Percentiles rank a stretch among this genome's conserved stretches.
Evolutionary conservation across 1,284 basidiomycete genomes (phyloP).

Genomic region (Omphalotus olearius): DNA sequence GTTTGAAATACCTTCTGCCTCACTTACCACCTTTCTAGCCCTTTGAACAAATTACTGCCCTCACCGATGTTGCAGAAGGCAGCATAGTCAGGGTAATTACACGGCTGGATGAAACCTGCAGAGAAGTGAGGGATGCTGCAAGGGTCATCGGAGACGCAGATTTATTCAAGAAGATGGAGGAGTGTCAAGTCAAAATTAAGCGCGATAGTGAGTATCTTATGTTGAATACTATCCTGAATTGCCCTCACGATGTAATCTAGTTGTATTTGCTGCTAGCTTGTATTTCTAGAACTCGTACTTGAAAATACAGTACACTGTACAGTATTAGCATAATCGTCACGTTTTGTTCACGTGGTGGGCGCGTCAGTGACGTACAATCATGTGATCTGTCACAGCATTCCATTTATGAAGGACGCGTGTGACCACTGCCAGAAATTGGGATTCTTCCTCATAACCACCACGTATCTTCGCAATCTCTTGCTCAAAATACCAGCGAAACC

Average conservation of each 20-base stretch:
- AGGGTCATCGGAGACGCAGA: constrained; percentile 96
- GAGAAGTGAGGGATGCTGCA: constrained; percentile 96
- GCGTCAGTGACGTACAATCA: too few relatives aligned
- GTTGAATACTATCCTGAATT: neutral
- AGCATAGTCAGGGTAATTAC: constrained; percentile 97
- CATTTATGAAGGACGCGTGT: too few relatives aligned
- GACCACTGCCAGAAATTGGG: too few relatives aligned
- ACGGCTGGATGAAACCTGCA: constrained; percentile 93
- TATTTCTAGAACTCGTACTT: constrained; percentile 57
- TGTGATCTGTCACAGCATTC: too few relatives aligned
- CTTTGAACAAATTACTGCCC: constrained; percentile 88
- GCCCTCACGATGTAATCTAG: constrained; percentile 31
- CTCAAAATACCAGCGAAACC: constrained; percentile 4
- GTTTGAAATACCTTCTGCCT: neutral
- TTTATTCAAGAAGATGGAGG: constrained; percentile 97
- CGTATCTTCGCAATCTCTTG: constrained; percentile 1
- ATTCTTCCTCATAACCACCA: neutral
- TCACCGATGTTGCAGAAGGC: constrained; percentile 96
- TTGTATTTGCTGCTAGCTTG: constrained; percentile 83
- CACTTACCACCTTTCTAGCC: constrained; percentile 49
- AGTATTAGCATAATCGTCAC: too few relatives aligned
- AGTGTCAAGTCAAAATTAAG: constrained; percentile 89
- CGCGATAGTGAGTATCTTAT: constrained; percentile 74
- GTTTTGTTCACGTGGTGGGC: too few relatives aligned
- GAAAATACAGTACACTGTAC: too few relatives aligned